Conservation (phyloP, 2,329 filamentous ascomycete species). For the Penicillium sp. region DNA sequence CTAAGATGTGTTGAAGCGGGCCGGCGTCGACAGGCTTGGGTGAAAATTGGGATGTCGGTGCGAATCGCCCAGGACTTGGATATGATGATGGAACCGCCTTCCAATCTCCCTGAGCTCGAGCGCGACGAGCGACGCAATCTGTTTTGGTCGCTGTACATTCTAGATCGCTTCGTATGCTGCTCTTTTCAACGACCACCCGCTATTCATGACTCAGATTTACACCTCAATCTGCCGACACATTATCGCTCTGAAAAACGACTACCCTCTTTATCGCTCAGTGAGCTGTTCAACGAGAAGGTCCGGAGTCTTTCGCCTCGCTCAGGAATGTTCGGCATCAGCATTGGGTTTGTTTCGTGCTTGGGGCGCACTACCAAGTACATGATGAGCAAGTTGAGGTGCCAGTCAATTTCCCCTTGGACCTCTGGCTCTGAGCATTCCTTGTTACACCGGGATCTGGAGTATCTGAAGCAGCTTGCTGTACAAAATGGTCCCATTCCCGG, state of each 20-base stretch:
- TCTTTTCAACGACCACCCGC: constrained; percentile 35
- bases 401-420: constrained; percentile 11
- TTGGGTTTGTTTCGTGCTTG: constrained; percentile 17
- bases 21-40: constrained; percentile 35
- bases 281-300: constrained; percentile 7
- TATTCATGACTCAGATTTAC: constrained; percentile 35
- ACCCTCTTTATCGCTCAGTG: constrained; percentile 5
- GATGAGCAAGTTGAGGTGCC: constrained; percentile 12
- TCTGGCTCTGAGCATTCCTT: constrained; percentile 12
- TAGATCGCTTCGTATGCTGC: constrained; percentile 40
- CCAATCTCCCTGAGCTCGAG: constrained; percentile 19
- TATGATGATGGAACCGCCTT: constrained; percentile 33
- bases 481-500: constrained; percentile 15
- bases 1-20: constrained; percentile 22
- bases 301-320: constrained; percentile 5
- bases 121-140: constrained; percentile 37
- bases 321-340: constrained; percentile 19
- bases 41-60: constrained; percentile 32
- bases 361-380: constrained; percentile 20
- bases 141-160: constrained; percentile 44
- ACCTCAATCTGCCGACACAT: constrained; percentile 29
- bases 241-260: constrained; percentile 1
- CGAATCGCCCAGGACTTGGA: constrained; percentile 37
- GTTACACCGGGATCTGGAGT: constrained; percentile 15
- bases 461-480: constrained; percentile 15